Percentiles rank a stretch among this genome's conserved stretches.
Evolutionary conservation across 228 moss, liverwort and hornwort species (phyloP).

Genomic region (Sphagnum fallax): DNA sequence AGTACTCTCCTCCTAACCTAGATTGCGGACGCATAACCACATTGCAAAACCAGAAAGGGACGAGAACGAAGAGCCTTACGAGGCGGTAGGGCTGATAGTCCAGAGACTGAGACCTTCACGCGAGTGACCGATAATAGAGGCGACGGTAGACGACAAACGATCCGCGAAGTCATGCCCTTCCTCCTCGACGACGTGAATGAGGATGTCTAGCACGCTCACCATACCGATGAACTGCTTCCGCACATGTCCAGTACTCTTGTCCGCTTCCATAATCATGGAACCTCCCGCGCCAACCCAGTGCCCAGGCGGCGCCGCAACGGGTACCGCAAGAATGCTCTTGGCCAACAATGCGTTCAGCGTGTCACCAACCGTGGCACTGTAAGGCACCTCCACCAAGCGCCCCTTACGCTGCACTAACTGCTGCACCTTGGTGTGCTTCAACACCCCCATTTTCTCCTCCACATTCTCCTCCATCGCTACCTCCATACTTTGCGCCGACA

Average conservation of each 20-base stretch:
- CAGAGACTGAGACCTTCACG: slow-evolving; percentile 85
- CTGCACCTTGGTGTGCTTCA: slow-evolving; percentile 31
- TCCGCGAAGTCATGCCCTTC: slow-evolving; percentile 21
- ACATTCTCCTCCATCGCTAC: too few species aligned
- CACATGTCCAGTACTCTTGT: slow-evolving; percentile 55
- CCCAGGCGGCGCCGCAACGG: slow-evolving; percentile 87
- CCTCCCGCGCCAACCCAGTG: slow-evolving; percentile 98
- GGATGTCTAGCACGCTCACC: slow-evolving; percentile 86
- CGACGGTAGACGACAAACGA: slow-evolving; percentile 42
- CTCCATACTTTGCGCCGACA: too few species aligned
- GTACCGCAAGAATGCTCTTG: slow-evolving; percentile 77
- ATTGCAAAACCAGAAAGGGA: too few species aligned
- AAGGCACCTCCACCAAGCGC: slow-evolving; percentile 78
- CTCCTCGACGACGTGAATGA: slow-evolving; percentile 67
- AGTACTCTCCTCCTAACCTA: too few species aligned
- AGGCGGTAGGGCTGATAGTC: slow-evolving; percentile 79
- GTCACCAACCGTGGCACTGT: slow-evolving; percentile 77
- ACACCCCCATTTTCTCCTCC: slow-evolving; percentile 6
- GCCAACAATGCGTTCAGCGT: slow-evolving; percentile 67
- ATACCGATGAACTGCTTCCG: slow-evolving; percentile 96
- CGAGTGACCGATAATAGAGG: slow-evolving; percentile 76
- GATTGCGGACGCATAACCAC: too few species aligned
- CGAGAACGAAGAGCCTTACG: slow-evolving; percentile 33
- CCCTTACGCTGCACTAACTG: slow-evolving; percentile 57
- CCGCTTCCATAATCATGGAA: slow-evolving; percentile 83